These are phyloP conservation scores for Cyberlindnera veronae DNA, from an alignment of 805 yeast species.

Conservation along the genomic window DNA sequence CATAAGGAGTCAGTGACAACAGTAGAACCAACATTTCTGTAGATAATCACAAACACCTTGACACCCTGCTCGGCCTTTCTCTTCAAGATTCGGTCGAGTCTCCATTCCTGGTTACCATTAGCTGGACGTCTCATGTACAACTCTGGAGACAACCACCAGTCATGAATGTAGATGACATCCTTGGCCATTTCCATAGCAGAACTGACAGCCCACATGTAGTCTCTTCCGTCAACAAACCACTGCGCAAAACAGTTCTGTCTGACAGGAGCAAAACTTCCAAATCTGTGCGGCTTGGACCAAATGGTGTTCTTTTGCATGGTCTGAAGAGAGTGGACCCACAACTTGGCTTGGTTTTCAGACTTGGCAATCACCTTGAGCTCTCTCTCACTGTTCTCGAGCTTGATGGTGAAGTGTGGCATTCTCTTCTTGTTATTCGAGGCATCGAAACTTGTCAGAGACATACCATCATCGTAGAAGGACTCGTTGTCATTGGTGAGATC, in stretches of 20 bases:
- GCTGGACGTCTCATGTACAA: constrained; percentile 90
- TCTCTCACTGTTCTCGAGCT: constrained; percentile 72
- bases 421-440: constrained; percentile 27
- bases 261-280: constrained; percentile 90
- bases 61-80: constrained; percentile 94
- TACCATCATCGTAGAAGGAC: constrained; percentile 31
- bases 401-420: constrained; percentile 51
- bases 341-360: constrained; percentile 57
- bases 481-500: constrained; percentile 34
- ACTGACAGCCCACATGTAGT: constrained; percentile 93
- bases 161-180: constrained; percentile 91
- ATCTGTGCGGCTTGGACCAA: constrained; percentile 76
- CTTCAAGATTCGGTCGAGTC: constrained; percentile 83
- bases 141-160: constrained; percentile 99
- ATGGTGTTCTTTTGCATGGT: constrained; percentile 62
- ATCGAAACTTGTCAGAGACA: constrained; percentile 25
- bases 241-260: constrained; percentile 84
- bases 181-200: constrained; percentile 90
- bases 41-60: constrained; percentile 85
- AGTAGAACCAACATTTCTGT: constrained; percentile 89
- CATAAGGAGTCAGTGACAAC: constrained; percentile 92
- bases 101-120: constrained; percentile 89
- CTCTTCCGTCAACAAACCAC: constrained; percentile 96
- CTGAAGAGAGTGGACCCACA: constrained; percentile 74
- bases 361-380: constrained; percentile 68